phyloP scores from a whole-genome alignment of 768 basidiomycete species.

The Candolleomyces eurysporus region DNA sequence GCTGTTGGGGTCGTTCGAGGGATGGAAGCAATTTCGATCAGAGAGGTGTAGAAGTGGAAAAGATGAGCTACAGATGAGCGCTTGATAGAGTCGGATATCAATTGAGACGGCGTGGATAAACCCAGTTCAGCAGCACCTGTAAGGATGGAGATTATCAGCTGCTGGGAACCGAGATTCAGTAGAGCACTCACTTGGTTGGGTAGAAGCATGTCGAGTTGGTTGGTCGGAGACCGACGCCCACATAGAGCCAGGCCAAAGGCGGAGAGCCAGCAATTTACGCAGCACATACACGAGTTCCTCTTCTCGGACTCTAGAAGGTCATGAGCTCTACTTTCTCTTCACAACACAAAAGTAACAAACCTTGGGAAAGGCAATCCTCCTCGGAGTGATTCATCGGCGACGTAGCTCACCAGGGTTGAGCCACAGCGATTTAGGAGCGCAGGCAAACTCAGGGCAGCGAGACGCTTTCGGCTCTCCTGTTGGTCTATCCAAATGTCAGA shows the following conservation, averaged over 20 bases:
- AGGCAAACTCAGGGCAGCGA: conserved; percentile 73
- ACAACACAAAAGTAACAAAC: conserved; percentile 31
- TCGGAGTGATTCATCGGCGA: conserved; percentile 84
- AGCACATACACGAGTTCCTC: conserved; percentile 88
- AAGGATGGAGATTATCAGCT: not conserved
- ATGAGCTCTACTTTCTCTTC: not conserved
- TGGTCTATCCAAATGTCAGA: conserved; percentile 42
- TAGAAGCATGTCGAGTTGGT: conserved; percentile 51
- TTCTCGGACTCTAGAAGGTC: conserved; percentile 62
- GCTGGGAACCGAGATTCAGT: not conserved
- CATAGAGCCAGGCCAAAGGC: conserved; percentile 72
- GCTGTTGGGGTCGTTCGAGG: conserved; percentile 65
- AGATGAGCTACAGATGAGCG: conserved; percentile 80
- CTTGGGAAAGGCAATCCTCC: conserved; percentile 87
- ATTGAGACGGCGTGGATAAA: conserved; percentile 44
- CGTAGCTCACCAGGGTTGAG: conserved; percentile 62
- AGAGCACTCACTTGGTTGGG: conserved; percentile 55
- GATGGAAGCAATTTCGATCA: conserved; percentile 78
- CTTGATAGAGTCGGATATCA: conserved; percentile 70
- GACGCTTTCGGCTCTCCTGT: conserved; percentile 55
- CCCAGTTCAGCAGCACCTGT: conserved; percentile 34
- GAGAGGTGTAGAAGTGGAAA: conserved; percentile 80
- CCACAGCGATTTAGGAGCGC: conserved; percentile 77
- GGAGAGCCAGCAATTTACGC: conserved; percentile 67
- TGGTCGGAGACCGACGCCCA: conserved; percentile 74